Percentiles rank a stretch among this genome's conserved stretches.
Evolutionary conservation across 306 rosid genomes (phyloP).

Genomic region (Sophora flavescens): DNA sequence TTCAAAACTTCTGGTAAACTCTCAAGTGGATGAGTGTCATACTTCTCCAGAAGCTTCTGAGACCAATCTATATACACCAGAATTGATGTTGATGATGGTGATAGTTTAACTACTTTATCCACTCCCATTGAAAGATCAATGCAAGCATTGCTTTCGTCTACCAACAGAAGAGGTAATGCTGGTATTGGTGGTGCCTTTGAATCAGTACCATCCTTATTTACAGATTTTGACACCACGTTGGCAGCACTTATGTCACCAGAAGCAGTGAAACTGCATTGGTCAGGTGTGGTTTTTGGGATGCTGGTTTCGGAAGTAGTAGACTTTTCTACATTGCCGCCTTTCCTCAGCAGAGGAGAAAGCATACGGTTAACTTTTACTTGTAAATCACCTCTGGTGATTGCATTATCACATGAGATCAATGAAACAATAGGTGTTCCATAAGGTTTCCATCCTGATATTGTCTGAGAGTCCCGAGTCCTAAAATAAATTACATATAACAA

Average conservation of each 20-base stretch:
- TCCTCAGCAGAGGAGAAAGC: conserved; percentile 78
- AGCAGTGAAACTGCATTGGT: conserved; percentile 44
- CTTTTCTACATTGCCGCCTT: conserved; percentile 58
- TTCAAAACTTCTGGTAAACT: conserved; percentile 85
- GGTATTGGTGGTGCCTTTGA: conserved; percentile 55
- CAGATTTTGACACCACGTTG: conserved; percentile 52
- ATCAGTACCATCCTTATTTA: conserved; percentile 54
- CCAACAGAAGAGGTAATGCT: conserved; percentile 78
- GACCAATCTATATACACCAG: conserved; percentile 88
- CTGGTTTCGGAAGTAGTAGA: conserved; percentile 59
- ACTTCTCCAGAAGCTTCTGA: conserved; percentile 73
- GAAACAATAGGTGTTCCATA: conserved; percentile 85
- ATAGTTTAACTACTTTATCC: conserved; percentile 70
- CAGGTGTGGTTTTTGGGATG: conserved; percentile 51
- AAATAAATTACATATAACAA: conserved; percentile 36
- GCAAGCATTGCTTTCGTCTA: conserved; percentile 75
- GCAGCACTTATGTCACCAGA: conserved; percentile 54
- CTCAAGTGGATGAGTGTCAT: conserved; percentile 74
- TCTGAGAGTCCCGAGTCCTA: conserved; percentile 69
- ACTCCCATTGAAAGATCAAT: conserved; percentile 84
- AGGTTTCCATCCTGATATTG: conserved; percentile 83
- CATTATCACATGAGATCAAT: conserved; percentile 72
- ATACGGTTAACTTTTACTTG: conserved; percentile 67
- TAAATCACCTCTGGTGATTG: conserved; percentile 71
- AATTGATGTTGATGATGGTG: conserved; percentile 61